Evolutionary conservation across 2,329 filamentous ascomycete genomes (phyloP), one percentile per base, ranked within the genome.

Genomic region (Trichophyton mentagrophytes): DNA sequence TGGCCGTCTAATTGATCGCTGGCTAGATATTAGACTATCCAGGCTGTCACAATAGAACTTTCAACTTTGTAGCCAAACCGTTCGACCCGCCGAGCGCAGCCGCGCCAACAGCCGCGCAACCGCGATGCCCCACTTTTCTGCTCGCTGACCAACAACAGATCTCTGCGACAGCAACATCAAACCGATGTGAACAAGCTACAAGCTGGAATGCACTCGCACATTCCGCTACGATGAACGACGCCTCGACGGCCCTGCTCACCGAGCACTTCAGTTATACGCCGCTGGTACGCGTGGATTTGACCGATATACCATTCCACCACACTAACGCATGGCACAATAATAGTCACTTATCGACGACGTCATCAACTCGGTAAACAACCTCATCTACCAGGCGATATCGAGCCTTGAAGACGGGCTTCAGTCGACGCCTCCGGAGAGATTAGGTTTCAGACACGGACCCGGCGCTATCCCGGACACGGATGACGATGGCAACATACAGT

Each of bases 201-300:
- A 30, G 17, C 42, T n/a, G 27, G 9, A 30, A 20, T 42, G 44
- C 40, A 22, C 33, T 38, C 33, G 33, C 11, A 30, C 7, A 47
- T 47, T 30, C 53, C 46, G 20, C 15, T 22, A 70, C 69, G 59
- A 73, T 78, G 74, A 74, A 74, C 61, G 74, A 76, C 66, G 72
- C 72, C 59, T 75, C 75, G 4, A 78, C 73, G 42, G 79, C 84
- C 66, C 82, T 97, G 67, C 81, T 97, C 64, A 96, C 93, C 1
- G 93, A 97, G 80, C 93, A 99, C 72, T 88, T 99, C 69, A 89
- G 89, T 65, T 96, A 96, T 69, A 92, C 93, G 1, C 93, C 92
- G 30, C 84, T 96, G 66, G 91, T 95, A 76, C 70, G 87, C 78
- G 27, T 27, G 40, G 58, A 49, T 7, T 44, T n/a, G 40, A 7